A percentile compares a stretch with the other conserved stretches of the same genome.
These are phyloP conservation scores for Olyra latifolia DNA, from an alignment of 176 grass and related monocot species.

Conservation along the genomic window DNA sequence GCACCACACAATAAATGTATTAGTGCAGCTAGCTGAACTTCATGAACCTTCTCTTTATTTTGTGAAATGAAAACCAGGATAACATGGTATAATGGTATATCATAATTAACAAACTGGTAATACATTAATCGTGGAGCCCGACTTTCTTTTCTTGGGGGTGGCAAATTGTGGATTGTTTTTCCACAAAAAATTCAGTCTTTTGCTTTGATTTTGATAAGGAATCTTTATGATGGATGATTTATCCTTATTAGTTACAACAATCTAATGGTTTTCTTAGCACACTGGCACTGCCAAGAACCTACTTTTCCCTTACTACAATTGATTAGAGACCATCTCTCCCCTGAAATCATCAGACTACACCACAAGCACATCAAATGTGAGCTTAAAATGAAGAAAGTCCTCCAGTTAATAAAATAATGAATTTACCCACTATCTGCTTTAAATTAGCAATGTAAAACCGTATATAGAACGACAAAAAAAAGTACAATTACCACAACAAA, in stretches of 20 bases:
- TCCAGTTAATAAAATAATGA: neutral
- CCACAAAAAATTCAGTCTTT: neutral
- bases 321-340: neutral
- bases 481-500: neutral
- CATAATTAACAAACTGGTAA: constrained; percentile 5
- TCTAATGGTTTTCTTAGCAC: neutral
- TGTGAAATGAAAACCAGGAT: constrained; percentile 1
- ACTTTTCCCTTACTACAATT: neutral
- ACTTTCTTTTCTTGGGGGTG: neutral
- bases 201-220: neutral
- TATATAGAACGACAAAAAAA: neutral
- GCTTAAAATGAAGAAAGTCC: constrained; percentile 3
- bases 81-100: constrained; percentile 21
- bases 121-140: neutral
- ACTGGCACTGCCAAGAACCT: neutral
- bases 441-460: neutral
- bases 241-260: neutral
- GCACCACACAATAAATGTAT: neutral
- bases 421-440: neutral
- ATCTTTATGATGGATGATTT: neutral
- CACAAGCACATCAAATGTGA: neutral
- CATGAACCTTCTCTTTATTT: neutral
- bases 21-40: neutral
- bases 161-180: neutral
- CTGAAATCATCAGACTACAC: constrained; percentile 4